A percentile compares a stretch with the other conserved stretches of the same genome.
Evolutionary conservation across 2,329 filamentous ascomycete species (phyloP).

Genomic region (Hypoxylon sp.): DNA sequence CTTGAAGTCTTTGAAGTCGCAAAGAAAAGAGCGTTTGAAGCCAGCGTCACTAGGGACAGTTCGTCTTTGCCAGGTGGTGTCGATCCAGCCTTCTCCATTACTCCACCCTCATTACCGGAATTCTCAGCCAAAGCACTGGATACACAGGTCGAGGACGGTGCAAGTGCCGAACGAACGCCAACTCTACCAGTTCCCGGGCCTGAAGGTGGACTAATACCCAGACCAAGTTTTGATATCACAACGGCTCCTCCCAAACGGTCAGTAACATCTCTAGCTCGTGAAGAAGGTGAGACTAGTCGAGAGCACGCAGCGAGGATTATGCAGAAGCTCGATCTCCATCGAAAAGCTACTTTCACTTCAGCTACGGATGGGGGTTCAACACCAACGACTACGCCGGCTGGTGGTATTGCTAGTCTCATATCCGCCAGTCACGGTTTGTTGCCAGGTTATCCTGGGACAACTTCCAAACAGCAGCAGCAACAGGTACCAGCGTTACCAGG

Average conservation of each 20-base stretch:
- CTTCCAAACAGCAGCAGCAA: constrained; percentile 53
- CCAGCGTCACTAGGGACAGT: constrained; percentile 69
- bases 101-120: constrained; percentile 87
- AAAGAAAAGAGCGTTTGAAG: constrained; percentile 92
- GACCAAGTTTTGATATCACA: constrained; percentile 81
- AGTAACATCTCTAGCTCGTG: constrained; percentile 70
- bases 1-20: constrained; percentile 92
- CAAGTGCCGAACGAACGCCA: constrained; percentile 70
- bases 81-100: constrained; percentile 92
- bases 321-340: constrained; percentile 90
- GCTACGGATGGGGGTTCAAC: constrained; percentile 57
- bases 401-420: constrained; percentile 87
- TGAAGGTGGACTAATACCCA: constrained; percentile 68
- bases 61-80: constrained; percentile 64
- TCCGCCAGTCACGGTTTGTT: constrained; percentile 86
- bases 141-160: constrained; percentile 65
- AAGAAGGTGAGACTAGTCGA: constrained; percentile 81
- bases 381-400: constrained; percentile 60
- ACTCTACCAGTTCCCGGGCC: constrained; percentile 76
- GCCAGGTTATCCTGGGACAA: constrained; percentile 67
- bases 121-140: constrained; percentile 87
- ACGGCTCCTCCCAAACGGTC: constrained; percentile 65
- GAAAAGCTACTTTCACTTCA: constrained; percentile 77
- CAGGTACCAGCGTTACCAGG: constrained; percentile 57
- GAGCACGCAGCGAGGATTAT: constrained; percentile 92